These are phyloP conservation scores for Claviceps fusiformis DNA, from an alignment of 2,329 filamentous ascomycete species.

Conservation along the genomic window DNA sequence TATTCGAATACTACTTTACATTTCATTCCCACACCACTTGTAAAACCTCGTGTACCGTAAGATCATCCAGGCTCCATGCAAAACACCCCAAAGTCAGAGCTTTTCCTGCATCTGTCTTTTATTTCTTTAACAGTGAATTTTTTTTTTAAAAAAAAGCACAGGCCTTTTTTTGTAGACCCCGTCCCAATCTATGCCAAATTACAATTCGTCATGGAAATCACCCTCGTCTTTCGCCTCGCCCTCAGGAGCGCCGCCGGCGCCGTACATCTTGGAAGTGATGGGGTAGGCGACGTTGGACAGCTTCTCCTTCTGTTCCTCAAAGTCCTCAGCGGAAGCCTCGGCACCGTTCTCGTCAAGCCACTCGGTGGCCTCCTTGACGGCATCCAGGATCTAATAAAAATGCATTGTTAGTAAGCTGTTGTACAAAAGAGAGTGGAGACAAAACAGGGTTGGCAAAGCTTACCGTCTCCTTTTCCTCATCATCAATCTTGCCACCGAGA, in stretches of 20 bases:
- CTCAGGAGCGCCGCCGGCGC: slow-evolving; percentile 45
- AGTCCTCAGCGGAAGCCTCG: slow-evolving; percentile 79
- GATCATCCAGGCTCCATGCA: slow-evolving; percentile 11
- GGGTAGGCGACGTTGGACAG: slow-evolving; percentile 92
- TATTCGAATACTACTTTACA: slow-evolving; percentile 18
- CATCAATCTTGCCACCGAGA: slow-evolving; percentile 94
- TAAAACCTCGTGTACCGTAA: slow-evolving; percentile 8
- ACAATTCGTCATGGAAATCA: slow-evolving; percentile 67
- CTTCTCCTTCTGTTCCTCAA: slow-evolving; percentile 99
- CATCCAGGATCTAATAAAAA: slow-evolving; percentile 57
- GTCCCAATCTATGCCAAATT: slow-evolving; percentile 31
- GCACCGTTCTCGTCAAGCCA: slow-evolving; percentile 94
- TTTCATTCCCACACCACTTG: slow-evolving; percentile 7
- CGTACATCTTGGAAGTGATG: slow-evolving; percentile 95
- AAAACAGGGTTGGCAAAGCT: slow-evolving; percentile 20
- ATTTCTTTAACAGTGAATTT: background rate
- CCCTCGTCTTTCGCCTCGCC: slow-evolving; percentile 52
- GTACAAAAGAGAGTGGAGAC: background rate
- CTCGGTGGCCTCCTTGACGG: slow-evolving; percentile 91
- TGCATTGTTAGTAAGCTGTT: slow-evolving; percentile 23
- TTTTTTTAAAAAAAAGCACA: slow-evolving; percentile 2
- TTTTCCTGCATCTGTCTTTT: background rate
- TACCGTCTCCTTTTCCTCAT: slow-evolving; percentile 94
- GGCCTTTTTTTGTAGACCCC: background rate
- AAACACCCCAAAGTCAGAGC: slow-evolving; percentile 13